Percentiles rank a stretch among this genome's conserved stretches.
Conservation (phyloP, 2,329 filamentous ascomycete species). For the Exserohilum rostratum region DNA sequence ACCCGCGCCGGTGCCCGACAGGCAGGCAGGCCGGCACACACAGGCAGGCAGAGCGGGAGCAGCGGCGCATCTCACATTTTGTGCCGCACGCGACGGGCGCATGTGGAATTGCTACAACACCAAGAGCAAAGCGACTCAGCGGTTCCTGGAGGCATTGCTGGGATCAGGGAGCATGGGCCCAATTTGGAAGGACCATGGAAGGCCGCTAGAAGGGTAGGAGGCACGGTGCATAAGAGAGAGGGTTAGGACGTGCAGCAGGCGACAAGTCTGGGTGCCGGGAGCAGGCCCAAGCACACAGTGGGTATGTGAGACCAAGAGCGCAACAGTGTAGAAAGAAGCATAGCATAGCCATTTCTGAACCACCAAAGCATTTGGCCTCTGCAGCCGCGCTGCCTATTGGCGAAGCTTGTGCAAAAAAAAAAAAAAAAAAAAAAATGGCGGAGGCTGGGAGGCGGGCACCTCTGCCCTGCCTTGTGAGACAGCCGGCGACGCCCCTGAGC, state of each 20-base stretch:
- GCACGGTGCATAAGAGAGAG: conserved; percentile 27
- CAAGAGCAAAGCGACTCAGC: conserved; percentile 16
- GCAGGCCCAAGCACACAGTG: conserved; percentile 24
- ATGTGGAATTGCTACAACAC: conserved; percentile 9
- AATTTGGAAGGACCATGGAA: conserved; percentile 32
- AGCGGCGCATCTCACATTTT: background rate
- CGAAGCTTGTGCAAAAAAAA: conserved; percentile 3
- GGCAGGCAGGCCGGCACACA: no score
- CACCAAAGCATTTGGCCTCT: conserved; percentile 18
- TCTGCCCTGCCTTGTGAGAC: conserved; percentile 24
- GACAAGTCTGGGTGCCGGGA: conserved; percentile 26
- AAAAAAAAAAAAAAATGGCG: background rate
- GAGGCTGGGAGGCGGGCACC: conserved; percentile 9
- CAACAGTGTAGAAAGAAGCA: conserved; percentile 18
- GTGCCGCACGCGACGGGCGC: background rate
- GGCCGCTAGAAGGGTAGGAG: conserved; percentile 31
- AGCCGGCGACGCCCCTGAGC: conserved; percentile 25
- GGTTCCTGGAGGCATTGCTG: conserved; percentile 17
- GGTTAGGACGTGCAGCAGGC: conserved; percentile 26
- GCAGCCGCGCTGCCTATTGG: conserved; percentile 20
- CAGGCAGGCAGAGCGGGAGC: no score
- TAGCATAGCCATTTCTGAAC: conserved; percentile 9
- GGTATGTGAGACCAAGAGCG: no score
- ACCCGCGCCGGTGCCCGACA: no score
- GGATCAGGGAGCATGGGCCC: conserved; percentile 20